phyloP scores from a whole-genome alignment of 2,329 filamentous ascomycete species.

The Talaromyces sp. region DNA sequence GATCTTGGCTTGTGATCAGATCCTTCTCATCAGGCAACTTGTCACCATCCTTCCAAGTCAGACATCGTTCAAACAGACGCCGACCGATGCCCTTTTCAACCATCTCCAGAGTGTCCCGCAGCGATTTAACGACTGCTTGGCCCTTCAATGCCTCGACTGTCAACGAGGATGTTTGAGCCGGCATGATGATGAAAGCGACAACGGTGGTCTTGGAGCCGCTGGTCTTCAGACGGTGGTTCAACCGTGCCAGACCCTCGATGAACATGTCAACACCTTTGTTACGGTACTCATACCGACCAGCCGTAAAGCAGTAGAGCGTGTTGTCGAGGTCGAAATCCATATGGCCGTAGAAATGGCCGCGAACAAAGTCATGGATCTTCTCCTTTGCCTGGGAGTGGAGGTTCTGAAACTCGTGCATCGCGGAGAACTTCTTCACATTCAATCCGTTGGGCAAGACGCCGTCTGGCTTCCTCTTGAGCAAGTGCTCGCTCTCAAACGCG shows the following conservation, averaged over 20 bases:
- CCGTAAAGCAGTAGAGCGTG: constrained; percentile 95
- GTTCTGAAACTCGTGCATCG: constrained; percentile 98
- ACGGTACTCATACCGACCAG: constrained; percentile 92
- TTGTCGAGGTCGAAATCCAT: constrained; percentile 97
- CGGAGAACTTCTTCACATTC: constrained; percentile 97
- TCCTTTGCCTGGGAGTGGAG: constrained; percentile 93
- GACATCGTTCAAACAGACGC: constrained; percentile 87
- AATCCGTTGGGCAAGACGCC: constrained; percentile 93
- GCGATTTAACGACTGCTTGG: constrained; percentile 93
- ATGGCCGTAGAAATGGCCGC: constrained; percentile 96
- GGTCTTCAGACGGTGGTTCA: constrained; percentile 88
- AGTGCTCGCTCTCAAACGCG: constrained; percentile 93
- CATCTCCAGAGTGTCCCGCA: constrained; percentile 85
- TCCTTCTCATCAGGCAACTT: constrained; percentile 95
- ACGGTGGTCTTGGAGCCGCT: constrained; percentile 86
- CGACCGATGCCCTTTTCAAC: constrained; percentile 91
- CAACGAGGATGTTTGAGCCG: constrained; percentile 88
- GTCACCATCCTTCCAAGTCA: constrained; percentile 94
- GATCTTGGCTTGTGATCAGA: constrained; percentile 84
- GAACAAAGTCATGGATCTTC: constrained; percentile 97
- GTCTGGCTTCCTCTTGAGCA: constrained; percentile 95
- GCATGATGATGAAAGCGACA: constrained; percentile 98
- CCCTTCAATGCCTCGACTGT: constrained; percentile 95
- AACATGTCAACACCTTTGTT: constrained; percentile 99
- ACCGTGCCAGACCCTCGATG: constrained; percentile 87